Conservation (phyloP, 2,329 filamentous ascomycete genomes). For the Cephalotrichum gorgonifer region DNA sequence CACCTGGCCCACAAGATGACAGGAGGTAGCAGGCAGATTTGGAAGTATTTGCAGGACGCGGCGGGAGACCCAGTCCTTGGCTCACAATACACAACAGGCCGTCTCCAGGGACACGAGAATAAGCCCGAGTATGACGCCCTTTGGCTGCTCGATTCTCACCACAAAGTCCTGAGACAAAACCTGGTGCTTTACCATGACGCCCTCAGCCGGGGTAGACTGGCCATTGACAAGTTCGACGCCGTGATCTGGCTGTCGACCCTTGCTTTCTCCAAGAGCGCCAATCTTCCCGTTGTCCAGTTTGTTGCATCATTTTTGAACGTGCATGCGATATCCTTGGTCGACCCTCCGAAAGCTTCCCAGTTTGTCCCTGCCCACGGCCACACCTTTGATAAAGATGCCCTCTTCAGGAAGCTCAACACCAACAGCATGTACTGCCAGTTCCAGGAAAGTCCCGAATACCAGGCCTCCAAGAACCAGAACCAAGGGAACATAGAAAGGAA, state of each 20-base stretch:
- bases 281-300: constrained; percentile 8
- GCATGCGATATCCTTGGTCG: not conserved
- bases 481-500: not conserved
- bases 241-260: constrained; percentile 13
- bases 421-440: not conserved
- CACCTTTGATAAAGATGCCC: not conserved
- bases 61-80: not conserved
- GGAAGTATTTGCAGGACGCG: not conserved
- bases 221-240: constrained; percentile 1
- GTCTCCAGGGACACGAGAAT: not conserved
- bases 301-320: constrained; percentile 5
- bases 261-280: constrained; percentile 6
- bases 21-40: not conserved
- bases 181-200: not conserved
- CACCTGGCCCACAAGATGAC: not conserved
- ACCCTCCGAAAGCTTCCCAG: not conserved
- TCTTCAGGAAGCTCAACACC: not conserved
- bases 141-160: constrained; percentile 4
- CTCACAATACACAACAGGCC: not conserved
- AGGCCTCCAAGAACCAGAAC: not conserved
- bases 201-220: not conserved
- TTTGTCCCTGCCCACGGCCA: not conserved
- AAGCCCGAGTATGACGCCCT: constrained; percentile 5
- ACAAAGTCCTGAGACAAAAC: not conserved
- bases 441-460: not conserved